Evolutionary conservation across 495 filamentous ascomycete genomes (phyloP).

Genomic region (Aspergillus homomorphus): DNA sequence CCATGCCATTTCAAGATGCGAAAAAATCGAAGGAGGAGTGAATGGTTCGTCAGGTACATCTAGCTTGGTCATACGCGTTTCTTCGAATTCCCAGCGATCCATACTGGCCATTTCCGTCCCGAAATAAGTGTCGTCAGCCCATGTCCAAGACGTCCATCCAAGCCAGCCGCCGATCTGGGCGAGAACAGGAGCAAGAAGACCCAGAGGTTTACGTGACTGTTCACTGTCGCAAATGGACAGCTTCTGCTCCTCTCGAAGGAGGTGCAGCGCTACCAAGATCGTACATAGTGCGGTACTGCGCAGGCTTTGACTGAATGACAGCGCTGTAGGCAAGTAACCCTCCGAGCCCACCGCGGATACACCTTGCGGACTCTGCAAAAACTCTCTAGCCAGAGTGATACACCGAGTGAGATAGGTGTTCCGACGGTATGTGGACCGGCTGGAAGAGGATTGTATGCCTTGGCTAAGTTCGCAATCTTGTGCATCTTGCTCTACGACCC

Average conservation of each 20-base stretch:
- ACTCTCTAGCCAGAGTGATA: conserved; percentile 49
- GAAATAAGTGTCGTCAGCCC: conserved; percentile 56
- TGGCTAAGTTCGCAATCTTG: conserved; percentile 37
- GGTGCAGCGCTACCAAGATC: conserved; percentile 74
- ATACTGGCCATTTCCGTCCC: conserved; percentile 64
- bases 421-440: conserved; percentile 41
- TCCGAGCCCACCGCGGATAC: conserved; percentile 46
- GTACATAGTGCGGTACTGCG: conserved; percentile 61
- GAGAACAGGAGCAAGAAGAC: conserved; percentile 64
- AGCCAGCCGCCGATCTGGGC: conserved; percentile 82
- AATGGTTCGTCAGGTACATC: conserved; percentile 58
- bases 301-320: conserved; percentile 47
- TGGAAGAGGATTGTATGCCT: conserved; percentile 23
- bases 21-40: conserved; percentile 66
- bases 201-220: conserved; percentile 46
- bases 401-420: conserved; percentile 47
- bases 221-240: conserved; percentile 64
- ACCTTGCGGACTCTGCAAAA: conserved; percentile 55
- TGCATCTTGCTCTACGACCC: conserved; percentile 61
- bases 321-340: conserved; percentile 62
- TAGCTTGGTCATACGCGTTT: conserved; percentile 45
- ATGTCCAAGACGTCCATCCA: conserved; percentile 72
- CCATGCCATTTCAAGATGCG: conserved; percentile 52
- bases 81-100: conserved; percentile 59
- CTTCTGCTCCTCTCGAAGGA: conserved; percentile 85